phyloP scores from a whole-genome alignment of 345 rosid species.

The Populus euphratica region DNA sequence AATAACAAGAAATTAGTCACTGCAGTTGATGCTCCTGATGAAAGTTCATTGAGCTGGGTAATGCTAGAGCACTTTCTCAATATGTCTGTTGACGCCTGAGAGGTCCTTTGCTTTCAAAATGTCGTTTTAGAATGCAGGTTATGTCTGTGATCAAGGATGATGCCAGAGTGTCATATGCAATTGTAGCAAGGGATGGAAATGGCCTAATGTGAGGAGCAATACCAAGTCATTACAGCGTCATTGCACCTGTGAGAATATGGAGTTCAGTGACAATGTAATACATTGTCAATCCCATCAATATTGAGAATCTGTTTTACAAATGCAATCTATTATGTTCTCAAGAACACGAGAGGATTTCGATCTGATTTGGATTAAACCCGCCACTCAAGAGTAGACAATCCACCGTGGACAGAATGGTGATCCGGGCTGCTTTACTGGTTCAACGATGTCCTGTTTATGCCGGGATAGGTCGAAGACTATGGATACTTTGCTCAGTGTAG shows the following conservation, averaged over 20 bases:
- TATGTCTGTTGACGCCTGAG: neutral
- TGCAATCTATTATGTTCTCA: too few species aligned
- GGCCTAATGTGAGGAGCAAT: neutral
- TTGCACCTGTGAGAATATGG: neutral
- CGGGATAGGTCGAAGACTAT: too few species aligned
- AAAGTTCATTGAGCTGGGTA: neutral
- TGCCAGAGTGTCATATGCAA: neutral
- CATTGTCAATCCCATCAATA: too few species aligned
- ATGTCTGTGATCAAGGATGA: neutral
- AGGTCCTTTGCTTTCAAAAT: neutral
- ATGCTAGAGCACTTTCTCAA: neutral
- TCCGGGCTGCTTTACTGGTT: too few species aligned
- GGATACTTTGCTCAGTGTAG: too few species aligned
- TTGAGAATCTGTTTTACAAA: too few species aligned
- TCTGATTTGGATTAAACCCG: too few species aligned
- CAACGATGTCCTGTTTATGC: too few species aligned
- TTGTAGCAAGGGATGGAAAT: neutral
- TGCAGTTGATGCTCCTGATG: slow-evolving; percentile 1
- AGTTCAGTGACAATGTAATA: neutral
- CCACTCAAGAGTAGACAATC: too few species aligned
- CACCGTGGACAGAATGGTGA: too few species aligned
- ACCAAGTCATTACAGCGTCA: neutral
- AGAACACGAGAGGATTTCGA: too few species aligned
- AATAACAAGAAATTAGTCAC: neutral
- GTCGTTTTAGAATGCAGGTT: neutral